Conservation (phyloP, 371 early-diverging fungal species). For the Mycotypha africana region DNA sequence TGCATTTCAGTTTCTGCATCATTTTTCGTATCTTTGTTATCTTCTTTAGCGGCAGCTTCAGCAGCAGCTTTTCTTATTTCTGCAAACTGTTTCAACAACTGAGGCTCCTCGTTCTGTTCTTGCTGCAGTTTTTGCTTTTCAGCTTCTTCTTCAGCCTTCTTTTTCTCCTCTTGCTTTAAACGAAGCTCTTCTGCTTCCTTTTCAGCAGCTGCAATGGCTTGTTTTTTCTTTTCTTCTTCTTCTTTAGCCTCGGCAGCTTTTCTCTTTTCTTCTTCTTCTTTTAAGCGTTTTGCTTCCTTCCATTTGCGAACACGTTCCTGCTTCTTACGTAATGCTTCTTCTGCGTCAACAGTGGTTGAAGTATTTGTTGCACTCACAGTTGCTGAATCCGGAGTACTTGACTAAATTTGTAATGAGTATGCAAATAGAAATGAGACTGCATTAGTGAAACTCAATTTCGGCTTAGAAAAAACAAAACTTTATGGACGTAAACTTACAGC, state of each 20-base stretch:
- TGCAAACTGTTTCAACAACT: conserved; percentile 22
- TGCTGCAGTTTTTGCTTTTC: conserved; percentile 37
- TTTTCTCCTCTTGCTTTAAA: conserved; percentile 13
- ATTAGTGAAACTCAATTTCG: too few species aligned
- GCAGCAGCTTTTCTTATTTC: conserved; percentile 22
- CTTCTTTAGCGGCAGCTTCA: conserved; percentile 4
- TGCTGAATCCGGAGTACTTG: neutral
- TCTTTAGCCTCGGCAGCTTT: conserved; percentile 14
- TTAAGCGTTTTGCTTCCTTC: conserved; percentile 52
- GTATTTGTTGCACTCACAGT: too few species aligned
- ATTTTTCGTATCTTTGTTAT: conserved; percentile 1
- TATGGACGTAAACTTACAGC: conserved; percentile 14
- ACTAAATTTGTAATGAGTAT: neutral
- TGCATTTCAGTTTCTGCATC: conserved; percentile 3
- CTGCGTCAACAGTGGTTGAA: conserved; percentile 19
- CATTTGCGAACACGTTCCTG: conserved; percentile 72
- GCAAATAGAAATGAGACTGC: too few species aligned
- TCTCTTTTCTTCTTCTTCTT: conserved; percentile 22
- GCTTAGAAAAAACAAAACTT: too few species aligned
- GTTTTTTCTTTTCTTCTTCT: conserved; percentile 11
- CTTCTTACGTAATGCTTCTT: conserved; percentile 63
- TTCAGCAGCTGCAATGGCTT: conserved; percentile 8
- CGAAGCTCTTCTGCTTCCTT: conserved; percentile 10
- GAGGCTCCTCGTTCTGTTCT: conserved; percentile 26
- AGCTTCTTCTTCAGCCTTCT: conserved; percentile 13